Percentiles rank a stretch among this genome's conserved stretches.
Evolutionary conservation across 495 filamentous ascomycete genomes (phyloP).

Genomic region (Penicillium verhagenii): DNA sequence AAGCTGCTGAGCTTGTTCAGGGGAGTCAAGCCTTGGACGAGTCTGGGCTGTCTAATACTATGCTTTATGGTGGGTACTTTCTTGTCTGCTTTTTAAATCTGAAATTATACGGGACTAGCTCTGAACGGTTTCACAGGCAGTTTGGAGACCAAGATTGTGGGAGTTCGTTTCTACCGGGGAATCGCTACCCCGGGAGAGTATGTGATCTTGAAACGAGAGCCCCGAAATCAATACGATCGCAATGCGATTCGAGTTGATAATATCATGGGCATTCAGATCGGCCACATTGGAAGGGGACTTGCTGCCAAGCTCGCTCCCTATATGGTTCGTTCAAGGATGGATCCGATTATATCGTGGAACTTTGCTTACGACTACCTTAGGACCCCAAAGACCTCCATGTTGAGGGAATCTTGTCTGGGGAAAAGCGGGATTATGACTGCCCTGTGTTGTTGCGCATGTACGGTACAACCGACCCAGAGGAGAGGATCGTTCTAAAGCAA

Average conservation of each 20-base stretch:
- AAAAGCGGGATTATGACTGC: conserved; percentile 64
- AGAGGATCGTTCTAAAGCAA: conserved; percentile 51
- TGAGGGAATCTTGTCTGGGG: conserved; percentile 65
- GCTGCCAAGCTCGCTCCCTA: conserved; percentile 72
- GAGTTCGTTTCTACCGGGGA: conserved; percentile 75
- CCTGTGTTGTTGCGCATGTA: conserved; percentile 67
- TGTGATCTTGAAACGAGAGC: conserved; percentile 67
- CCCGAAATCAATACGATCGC: conserved; percentile 67
- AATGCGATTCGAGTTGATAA: conserved; percentile 84
- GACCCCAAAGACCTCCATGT: conserved; percentile 53
- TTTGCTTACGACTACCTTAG: conserved; percentile 35
- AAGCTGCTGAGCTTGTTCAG: conserved; percentile 31
- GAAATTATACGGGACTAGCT: neutral
- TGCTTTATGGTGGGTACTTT: conserved; percentile 51
- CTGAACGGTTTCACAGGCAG: conserved; percentile 22
- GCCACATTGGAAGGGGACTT: conserved; percentile 67
- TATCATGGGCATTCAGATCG: conserved; percentile 75
- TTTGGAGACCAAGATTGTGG: conserved; percentile 69
- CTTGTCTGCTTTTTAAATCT: neutral
- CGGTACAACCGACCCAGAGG: conserved; percentile 57
- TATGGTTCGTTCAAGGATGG: conserved; percentile 46
- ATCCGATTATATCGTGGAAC: neutral
- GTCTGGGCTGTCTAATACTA: conserved; percentile 36
- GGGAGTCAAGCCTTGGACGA: conserved; percentile 43
- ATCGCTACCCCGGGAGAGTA: conserved; percentile 69